Base-by-base conservation (phyloP, 2,329 filamentous ascomycete species). In the Aspergillus sp. region DNA sequence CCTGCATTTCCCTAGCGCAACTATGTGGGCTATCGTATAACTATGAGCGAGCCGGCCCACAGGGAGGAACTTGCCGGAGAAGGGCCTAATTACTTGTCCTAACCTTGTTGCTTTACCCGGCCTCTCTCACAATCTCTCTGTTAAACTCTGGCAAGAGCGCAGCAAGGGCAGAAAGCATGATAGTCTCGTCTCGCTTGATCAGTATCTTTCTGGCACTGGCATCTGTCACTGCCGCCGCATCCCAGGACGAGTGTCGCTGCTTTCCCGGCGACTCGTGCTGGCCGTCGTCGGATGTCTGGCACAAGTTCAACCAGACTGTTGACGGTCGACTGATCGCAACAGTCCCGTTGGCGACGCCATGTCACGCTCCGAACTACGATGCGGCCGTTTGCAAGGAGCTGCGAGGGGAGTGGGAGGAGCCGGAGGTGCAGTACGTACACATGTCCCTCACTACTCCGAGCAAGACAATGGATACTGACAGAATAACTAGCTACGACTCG, bases 201-300 rank as follows among this genome's bases (percentile, higher is more conserved):
- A 34, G 33, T n/a, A 8, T 34, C 33, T n/a, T 34, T 34, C 33
- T 34, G 33, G 33, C 33, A 8, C 7, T 34, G 33, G 33, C 9
- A 4, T 34, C 33, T 4, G 33, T 34, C 5, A n/a, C 9, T n/a
- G n/a, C 9, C n/a, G 33, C 33, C 9, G 9, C 9, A n/a, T 34
- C 33, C 33, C 9, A 34, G 9, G 4, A 8, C 9, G 33, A n/a
- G 42, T 52, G 39, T 26, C 27, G 46, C 33, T 74, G 67, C 55
- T 66, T 74, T 38, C 77, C 77, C 1, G 71, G 68, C 30, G 74
- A 80, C 48, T 12, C 50, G 1, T 71, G 65, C 55, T 82, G 78
- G 76, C 78, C 78, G 0, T 57, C 60, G 0, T 19, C 48, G 0
- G 41, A 57, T 0, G 56, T 64, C 4, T 81, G 78, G 78, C 51